These are phyloP conservation scores for Beauveria caledonica DNA, from an alignment of 2,329 filamentous ascomycete species.

Conservation along the genomic window DNA sequence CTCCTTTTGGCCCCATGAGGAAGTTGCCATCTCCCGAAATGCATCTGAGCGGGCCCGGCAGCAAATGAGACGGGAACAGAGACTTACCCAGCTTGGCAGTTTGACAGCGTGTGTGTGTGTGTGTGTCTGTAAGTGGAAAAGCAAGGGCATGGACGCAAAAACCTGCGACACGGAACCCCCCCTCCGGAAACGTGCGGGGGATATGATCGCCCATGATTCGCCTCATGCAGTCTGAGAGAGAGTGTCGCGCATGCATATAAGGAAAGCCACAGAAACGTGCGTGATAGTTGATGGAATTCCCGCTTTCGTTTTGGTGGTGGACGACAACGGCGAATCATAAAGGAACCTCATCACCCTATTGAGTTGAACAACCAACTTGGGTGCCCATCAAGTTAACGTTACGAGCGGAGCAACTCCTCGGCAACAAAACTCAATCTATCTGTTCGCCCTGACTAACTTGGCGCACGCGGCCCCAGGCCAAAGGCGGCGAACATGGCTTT, in stretches of 20 bases:
- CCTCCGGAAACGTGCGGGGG: background rate
- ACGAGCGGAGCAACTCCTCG: background rate
- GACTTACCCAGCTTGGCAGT: background rate
- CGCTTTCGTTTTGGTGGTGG: background rate
- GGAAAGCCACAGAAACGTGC: background rate
- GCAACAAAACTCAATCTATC: background rate
- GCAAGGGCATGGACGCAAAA: background rate
- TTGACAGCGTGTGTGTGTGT: background rate
- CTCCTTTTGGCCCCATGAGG: background rate
- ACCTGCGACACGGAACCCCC: too few species aligned
- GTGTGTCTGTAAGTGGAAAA: too few species aligned
- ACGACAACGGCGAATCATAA: background rate
- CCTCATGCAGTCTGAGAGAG: background rate
- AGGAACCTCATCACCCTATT: too few species aligned
- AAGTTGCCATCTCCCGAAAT: background rate
- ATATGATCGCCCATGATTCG: background rate
- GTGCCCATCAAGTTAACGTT: constrained; percentile 4
- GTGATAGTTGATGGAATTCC: background rate
- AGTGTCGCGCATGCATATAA: background rate
- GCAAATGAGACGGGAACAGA: background rate
- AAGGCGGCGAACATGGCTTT: background rate
- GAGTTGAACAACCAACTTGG: background rate
- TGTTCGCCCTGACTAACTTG: background rate
- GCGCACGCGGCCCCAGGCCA: background rate
- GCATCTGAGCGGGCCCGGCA: background rate